Conservation (phyloP, 2,329 filamentous ascomycete species). For the Hirsutella minnesotensis region DNA sequence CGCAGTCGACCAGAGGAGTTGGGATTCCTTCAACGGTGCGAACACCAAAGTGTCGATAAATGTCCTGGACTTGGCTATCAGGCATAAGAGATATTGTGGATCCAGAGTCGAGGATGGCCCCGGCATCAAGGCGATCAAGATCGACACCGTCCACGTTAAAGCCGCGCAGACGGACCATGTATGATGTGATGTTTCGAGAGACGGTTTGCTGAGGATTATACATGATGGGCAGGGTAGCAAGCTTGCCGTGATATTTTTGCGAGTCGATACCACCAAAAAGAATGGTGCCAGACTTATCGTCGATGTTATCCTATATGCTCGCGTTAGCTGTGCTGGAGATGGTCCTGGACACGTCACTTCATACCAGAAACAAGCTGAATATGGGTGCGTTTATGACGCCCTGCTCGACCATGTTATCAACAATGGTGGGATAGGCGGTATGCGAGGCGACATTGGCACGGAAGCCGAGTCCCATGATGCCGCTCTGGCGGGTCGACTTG, state of each 20-base stretch:
- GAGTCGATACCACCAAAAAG: slow-evolving; percentile 73
- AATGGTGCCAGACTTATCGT: slow-evolving; percentile 53
- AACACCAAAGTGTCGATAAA: slow-evolving; percentile 43
- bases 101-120: slow-evolving; percentile 62
- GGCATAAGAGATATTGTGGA: slow-evolving; percentile 61
- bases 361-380: slow-evolving; percentile 55
- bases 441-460: slow-evolving; percentile 33
- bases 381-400: slow-evolving; percentile 49
- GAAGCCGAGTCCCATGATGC: slow-evolving; percentile 49
- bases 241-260: slow-evolving; percentile 53
- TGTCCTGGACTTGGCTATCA: slow-evolving; percentile 36
- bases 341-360: slow-evolving; percentile 1
- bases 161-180: slow-evolving; percentile 22
- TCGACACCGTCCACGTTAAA: slow-evolving; percentile 28
- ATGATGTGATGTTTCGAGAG: slow-evolving; percentile 26
- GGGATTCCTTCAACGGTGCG: slow-evolving; percentile 25
- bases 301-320: slow-evolving; percentile 45
- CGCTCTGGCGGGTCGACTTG: slow-evolving; percentile 35
- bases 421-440: slow-evolving; percentile 42
- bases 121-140: slow-evolving; percentile 25
- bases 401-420: slow-evolving; percentile 51
- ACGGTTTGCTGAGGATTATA: slow-evolving; percentile 21
- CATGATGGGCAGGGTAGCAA: slow-evolving; percentile 33
- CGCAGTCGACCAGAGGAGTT: slow-evolving; percentile 41
- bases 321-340: no score